phyloP scores from a whole-genome alignment of 2,329 filamentous ascomycete species.

The Talaromyces amestolkiae region DNA sequence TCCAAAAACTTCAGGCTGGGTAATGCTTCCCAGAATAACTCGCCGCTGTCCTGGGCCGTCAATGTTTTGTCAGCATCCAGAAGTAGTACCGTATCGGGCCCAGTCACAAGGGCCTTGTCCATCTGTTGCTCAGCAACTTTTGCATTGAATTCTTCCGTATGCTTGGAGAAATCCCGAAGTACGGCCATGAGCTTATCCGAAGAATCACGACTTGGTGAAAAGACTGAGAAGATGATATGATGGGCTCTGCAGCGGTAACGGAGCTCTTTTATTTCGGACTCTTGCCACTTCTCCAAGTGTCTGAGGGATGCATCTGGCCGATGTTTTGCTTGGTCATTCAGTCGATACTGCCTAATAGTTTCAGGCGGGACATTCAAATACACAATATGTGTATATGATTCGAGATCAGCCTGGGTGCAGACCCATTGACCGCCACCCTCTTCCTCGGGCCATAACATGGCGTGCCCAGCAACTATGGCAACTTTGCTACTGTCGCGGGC shows the following conservation, averaged over 20 bases:
- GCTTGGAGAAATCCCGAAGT: slow-evolving; percentile 9
- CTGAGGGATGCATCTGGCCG: slow-evolving; percentile 35
- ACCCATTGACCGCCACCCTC: slow-evolving; percentile 31
- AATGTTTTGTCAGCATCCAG: slow-evolving; percentile 61
- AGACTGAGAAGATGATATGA: slow-evolving; percentile 48
- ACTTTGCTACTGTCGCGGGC: slow-evolving; percentile 35
- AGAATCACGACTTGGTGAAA: slow-evolving; percentile 21
- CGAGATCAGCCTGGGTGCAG: slow-evolving; percentile 47
- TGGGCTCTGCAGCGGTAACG: slow-evolving; percentile 46
- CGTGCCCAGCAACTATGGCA: slow-evolving; percentile 56
- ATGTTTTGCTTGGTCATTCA: slow-evolving; percentile 36
- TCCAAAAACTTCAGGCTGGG: not conserved
- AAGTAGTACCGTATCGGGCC: slow-evolving; percentile 50
- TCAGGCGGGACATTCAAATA: slow-evolving; percentile 50
- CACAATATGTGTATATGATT: slow-evolving; percentile 57
- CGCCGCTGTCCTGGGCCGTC: slow-evolving; percentile 31
- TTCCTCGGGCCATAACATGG: slow-evolving; percentile 52
- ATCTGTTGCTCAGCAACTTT: slow-evolving; percentile 30
- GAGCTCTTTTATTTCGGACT: slow-evolving; percentile 46
- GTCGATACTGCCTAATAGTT: slow-evolving; percentile 39
- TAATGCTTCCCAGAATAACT: slow-evolving; percentile 21
- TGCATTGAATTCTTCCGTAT: slow-evolving; percentile 8
- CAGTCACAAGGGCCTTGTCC: slow-evolving; percentile 32
- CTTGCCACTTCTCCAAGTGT: slow-evolving; percentile 51
- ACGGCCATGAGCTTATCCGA: slow-evolving; percentile 19